These are phyloP conservation scores for Geotrichum klebahnii DNA, from an alignment of 1,139 yeast genomes.

Conservation along the genomic window DNA sequence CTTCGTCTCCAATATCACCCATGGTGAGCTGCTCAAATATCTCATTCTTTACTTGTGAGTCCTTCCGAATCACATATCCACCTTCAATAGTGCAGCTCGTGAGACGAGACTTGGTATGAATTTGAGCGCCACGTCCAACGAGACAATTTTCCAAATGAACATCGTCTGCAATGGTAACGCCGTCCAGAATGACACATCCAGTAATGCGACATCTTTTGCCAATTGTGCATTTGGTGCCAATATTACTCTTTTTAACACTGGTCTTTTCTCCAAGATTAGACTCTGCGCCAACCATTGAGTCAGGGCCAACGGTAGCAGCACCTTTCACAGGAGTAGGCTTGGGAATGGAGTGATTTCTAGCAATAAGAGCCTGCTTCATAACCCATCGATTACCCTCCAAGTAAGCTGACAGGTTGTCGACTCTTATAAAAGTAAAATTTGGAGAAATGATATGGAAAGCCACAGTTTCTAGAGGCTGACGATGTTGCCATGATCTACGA, in stretches of 20 bases:
- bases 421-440: conserved; percentile 65
- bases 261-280: conserved; percentile 63
- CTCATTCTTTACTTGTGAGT: conserved; percentile 75
- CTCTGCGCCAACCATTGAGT: conserved; percentile 65
- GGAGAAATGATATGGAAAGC: conserved; percentile 48
- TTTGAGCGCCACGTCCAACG: conserved; percentile 62
- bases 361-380: conserved; percentile 49
- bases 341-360: conserved; percentile 30
- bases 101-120: conserved; percentile 42
- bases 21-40: conserved; percentile 47
- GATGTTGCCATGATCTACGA: conserved; percentile 86
- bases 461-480: conserved; percentile 54
- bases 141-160: conserved; percentile 74
- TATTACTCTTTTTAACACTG: conserved; percentile 76
- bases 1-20: conserved; percentile 36
- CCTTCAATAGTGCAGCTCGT: conserved; percentile 85
- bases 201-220: conserved; percentile 86
- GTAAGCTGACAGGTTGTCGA: conserved; percentile 73
- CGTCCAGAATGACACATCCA: conserved; percentile 75
- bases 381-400: conserved; percentile 87
- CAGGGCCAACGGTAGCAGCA: conserved; percentile 82
- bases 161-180: conserved; percentile 73
- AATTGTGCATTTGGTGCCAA: conserved; percentile 70
- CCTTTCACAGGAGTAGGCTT: conserved; percentile 48
- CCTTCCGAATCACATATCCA: conserved; percentile 46